Evolutionary conservation across 2,329 filamentous ascomycete genomes (phyloP).

Genomic region (Kalmusia sp.): DNA sequence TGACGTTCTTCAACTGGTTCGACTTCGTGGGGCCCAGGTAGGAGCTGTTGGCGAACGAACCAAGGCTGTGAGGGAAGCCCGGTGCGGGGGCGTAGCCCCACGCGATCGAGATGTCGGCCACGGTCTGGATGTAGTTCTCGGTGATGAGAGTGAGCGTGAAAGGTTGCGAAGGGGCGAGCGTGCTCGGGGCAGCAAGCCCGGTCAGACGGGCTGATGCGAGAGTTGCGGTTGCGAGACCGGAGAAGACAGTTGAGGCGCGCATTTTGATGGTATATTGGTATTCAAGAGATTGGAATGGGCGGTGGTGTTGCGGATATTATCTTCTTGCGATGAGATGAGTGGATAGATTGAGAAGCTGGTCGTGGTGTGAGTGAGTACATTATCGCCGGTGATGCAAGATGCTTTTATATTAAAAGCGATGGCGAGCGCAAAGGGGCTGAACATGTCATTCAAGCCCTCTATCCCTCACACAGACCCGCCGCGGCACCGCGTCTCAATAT

Average conservation of each 20-base stretch:
- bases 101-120: constrained; percentile 54
- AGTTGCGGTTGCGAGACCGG: constrained; percentile 19
- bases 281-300: background rate
- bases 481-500: background rate
- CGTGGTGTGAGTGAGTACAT: no score
- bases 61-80: constrained; percentile 38
- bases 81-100: constrained; percentile 46
- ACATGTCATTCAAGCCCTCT: background rate
- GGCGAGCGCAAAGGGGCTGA: background rate
- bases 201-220: constrained; percentile 49
- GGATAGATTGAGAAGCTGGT: no score
- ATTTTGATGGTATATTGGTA: constrained; percentile 14
- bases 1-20: constrained; percentile 35
- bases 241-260: constrained; percentile 24
- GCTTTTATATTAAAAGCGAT: background rate
- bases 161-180: constrained; percentile 47
- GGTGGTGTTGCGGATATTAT: no score
- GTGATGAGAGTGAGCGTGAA: constrained; percentile 51
- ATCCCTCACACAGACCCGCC: constrained; percentile 1
- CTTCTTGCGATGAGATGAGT: no score
- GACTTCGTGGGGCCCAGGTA: constrained; percentile 47
- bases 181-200: constrained; percentile 53
- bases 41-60: constrained; percentile 34
- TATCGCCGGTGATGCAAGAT: background rate
- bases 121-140: constrained; percentile 54